These are phyloP conservation scores for Ananas comosus DNA, from an alignment of 176 grass and related monocot species.

Conservation along the genomic window DNA sequence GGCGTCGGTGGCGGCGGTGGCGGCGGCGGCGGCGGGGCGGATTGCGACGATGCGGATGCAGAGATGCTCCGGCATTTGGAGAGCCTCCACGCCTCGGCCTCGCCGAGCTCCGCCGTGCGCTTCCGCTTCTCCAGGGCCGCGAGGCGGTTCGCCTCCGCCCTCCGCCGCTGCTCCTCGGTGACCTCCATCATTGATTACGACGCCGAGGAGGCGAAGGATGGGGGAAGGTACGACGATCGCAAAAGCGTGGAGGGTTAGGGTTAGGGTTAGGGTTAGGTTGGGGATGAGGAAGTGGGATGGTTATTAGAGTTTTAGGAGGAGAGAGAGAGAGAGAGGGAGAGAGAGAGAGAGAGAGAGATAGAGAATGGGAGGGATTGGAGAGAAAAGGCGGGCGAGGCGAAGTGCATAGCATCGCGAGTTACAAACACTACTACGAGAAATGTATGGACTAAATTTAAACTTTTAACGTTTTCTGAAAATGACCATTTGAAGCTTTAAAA, in stretches of 20 bases:
- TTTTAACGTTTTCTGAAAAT: too few species aligned
- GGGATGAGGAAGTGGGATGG: not conserved
- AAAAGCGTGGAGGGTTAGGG: not conserved
- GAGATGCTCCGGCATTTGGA: slow-evolving; percentile 47
- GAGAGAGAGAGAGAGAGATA: not conserved
- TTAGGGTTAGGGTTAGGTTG: not conserved
- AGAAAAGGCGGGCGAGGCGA: too few species aligned
- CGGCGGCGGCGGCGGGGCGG: not conserved
- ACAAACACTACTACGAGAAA: too few species aligned
- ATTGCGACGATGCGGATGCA: not conserved
- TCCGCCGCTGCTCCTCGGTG: slow-evolving; percentile 68
- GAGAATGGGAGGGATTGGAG: too few species aligned
- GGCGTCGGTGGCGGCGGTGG: slow-evolving; percentile 15
- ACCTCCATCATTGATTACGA: slow-evolving; percentile 28
- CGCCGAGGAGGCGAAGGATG: not conserved
- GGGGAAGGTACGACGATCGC: not conserved
- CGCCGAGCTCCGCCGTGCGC: slow-evolving; percentile 28
- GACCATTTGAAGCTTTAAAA: too few species aligned
- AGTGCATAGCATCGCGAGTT: too few species aligned
- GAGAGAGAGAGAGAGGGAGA: not conserved
- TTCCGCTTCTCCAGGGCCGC: slow-evolving; percentile 78
- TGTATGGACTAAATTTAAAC: too few species aligned
- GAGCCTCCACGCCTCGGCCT: slow-evolving; percentile 31
- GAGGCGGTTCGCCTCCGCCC: slow-evolving; percentile 69
- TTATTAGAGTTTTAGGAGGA: not conserved